phyloP scores from a whole-genome alignment of 2,329 filamentous ascomycete species.

The Fusarium nanum region DNA sequence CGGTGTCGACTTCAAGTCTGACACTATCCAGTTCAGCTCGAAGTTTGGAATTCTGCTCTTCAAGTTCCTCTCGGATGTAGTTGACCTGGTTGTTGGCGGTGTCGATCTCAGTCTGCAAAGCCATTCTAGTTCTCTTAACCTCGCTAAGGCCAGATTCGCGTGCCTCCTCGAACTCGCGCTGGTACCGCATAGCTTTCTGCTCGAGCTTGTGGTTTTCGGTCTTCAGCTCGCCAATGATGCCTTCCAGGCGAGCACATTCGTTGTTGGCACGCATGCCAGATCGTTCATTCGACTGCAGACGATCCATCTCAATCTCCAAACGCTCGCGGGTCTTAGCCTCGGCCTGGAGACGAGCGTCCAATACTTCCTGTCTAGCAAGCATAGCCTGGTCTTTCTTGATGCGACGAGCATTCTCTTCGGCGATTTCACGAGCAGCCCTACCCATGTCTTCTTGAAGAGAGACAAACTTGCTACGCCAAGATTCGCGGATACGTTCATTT shows the following conservation, averaged over 20 bases:
- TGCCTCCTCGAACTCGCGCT: slow-evolving; percentile 87
- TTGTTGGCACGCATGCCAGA: slow-evolving; percentile 72
- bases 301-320: slow-evolving; percentile 73
- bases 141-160: slow-evolving; percentile 83
- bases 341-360: slow-evolving; percentile 80
- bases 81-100: slow-evolving; percentile 88
- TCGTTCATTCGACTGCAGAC: slow-evolving; percentile 72
- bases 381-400: slow-evolving; percentile 83
- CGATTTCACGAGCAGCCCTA: slow-evolving; percentile 79
- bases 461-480: slow-evolving; percentile 85
- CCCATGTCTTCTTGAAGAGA: slow-evolving; percentile 90
- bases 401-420: slow-evolving; percentile 83
- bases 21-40: slow-evolving; percentile 81
- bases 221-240: slow-evolving; percentile 65
- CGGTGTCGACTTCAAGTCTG: slow-evolving; percentile 82
- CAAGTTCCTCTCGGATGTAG: slow-evolving; percentile 81
- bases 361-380: slow-evolving; percentile 80
- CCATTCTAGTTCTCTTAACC: slow-evolving; percentile 80
- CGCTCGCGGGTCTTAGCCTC: slow-evolving; percentile 77
- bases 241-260: slow-evolving; percentile 71
- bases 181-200: slow-evolving; percentile 73
- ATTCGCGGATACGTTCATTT: slow-evolving; percentile 84
- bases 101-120: slow-evolving; percentile 85
- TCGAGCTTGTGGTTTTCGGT: slow-evolving; percentile 79
- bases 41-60: slow-evolving; percentile 79